Evolutionary conservation across 495 filamentous ascomycete genomes (phyloP).

Genomic region (Tuber brumale): DNA sequence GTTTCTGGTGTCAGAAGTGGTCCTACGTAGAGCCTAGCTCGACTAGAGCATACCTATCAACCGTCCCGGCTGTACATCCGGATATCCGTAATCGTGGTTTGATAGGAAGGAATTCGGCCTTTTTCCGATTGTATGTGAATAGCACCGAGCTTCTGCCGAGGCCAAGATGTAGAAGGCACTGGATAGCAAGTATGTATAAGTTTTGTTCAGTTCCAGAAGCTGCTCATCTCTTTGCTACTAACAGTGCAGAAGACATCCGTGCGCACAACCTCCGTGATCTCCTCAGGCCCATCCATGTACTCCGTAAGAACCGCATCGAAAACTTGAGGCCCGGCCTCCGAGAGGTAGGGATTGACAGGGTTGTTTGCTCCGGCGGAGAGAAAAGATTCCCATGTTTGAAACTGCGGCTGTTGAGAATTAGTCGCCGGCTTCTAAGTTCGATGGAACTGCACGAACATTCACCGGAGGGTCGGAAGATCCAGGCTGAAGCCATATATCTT

Average conservation of each 20-base stretch:
- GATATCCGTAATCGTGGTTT: constrained; percentile 56
- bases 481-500: constrained; percentile 53
- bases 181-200: constrained; percentile 43
- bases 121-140: constrained; percentile 60
- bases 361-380: constrained; percentile 43
- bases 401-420: constrained; percentile 41
- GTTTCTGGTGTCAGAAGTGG: not conserved
- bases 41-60: constrained; percentile 44
- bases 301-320: constrained; percentile 63
- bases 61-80: constrained; percentile 56
- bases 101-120: constrained; percentile 53
- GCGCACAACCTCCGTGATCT: constrained; percentile 28
- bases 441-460: not conserved
- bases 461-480: constrained; percentile 37
- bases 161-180: constrained; percentile 62
- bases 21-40: constrained; percentile 25
- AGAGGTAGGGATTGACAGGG: constrained; percentile 59
- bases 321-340: constrained; percentile 63
- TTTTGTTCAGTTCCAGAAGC: constrained; percentile 37
- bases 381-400: constrained; percentile 70
- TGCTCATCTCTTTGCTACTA: constrained; percentile 18
- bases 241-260: constrained; percentile 38
- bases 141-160: constrained; percentile 76
- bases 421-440: not conserved
- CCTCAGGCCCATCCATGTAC: constrained; percentile 15